Conservation (phyloP, 2,329 filamentous ascomycete species). For the Ceratocystis diversiconidia region DNA sequence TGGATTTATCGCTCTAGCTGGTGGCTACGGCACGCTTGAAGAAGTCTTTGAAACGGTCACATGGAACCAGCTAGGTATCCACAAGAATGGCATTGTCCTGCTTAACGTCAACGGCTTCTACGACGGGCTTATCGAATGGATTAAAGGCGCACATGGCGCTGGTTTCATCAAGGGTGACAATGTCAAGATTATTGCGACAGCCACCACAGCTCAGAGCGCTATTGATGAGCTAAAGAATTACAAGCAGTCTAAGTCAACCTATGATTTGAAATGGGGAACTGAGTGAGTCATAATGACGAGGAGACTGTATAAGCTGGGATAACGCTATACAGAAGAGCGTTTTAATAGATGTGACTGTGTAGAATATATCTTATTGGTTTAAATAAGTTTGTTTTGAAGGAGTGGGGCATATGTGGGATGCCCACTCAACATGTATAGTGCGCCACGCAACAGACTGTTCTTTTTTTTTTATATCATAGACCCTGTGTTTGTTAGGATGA, state of each 20-base stretch:
- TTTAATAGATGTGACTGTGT: no score
- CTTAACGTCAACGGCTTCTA: slow-evolving; percentile 87
- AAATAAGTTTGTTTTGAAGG: no score
- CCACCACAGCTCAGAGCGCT: slow-evolving; percentile 56
- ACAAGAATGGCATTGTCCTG: slow-evolving; percentile 62
- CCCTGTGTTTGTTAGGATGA: background rate
- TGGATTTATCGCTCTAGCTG: slow-evolving; percentile 77
- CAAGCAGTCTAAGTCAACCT: slow-evolving; percentile 57
- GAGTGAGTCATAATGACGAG: slow-evolving; percentile 30
- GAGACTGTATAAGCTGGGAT: background rate
- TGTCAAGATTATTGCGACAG: slow-evolving; percentile 64
- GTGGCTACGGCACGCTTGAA: slow-evolving; percentile 90
- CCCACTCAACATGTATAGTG: no score
- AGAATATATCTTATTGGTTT: no score
- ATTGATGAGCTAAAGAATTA: slow-evolving; percentile 59
- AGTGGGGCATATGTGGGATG: no score
- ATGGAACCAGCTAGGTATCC: slow-evolving; percentile 96
- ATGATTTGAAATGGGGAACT: slow-evolving; percentile 68
- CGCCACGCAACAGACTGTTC: no score
- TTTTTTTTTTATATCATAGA: background rate
- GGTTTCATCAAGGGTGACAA: slow-evolving; percentile 65
- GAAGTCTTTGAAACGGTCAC: slow-evolving; percentile 84
- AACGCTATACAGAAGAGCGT: background rate
- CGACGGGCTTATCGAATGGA: slow-evolving; percentile 73
- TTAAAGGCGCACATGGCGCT: slow-evolving; percentile 56